A percentile compares a stretch with the other conserved stretches of the same genome.
Conservation (phyloP, 2,329 filamentous ascomycete genomes). For the Paramyrothecium sp. region DNA sequence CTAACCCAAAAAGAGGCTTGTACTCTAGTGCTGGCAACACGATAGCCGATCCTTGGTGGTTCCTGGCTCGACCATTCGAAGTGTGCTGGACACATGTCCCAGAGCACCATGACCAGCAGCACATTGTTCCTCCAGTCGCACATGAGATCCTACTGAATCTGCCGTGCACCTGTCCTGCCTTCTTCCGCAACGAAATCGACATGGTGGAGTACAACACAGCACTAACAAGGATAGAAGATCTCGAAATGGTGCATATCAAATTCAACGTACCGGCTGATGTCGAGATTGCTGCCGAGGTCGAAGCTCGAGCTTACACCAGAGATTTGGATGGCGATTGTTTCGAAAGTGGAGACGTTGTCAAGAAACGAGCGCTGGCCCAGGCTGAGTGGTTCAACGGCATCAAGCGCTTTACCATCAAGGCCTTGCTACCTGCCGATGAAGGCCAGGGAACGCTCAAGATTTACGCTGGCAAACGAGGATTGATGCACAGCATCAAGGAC, state of each 20-base stretch:
- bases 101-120: conserved; percentile 82
- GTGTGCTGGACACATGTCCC: conserved; percentile 96
- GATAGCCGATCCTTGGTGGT: conserved; percentile 86
- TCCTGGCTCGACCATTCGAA: conserved; percentile 84
- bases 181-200: conserved; percentile 78
- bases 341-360: conserved; percentile 83
- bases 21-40: conserved; percentile 74
- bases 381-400: conserved; percentile 85
- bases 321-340: conserved; percentile 91
- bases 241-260: conserved; percentile 90
- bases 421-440: conserved; percentile 86
- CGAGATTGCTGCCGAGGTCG: conserved; percentile 89
- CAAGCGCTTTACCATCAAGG: conserved; percentile 93
- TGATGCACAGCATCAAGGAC: conserved; percentile 97
- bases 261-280: conserved; percentile 86
- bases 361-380: conserved; percentile 84
- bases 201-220: conserved; percentile 92
- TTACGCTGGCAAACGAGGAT: conserved; percentile 88
- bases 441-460: conserved; percentile 84
- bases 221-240: conserved; percentile 77
- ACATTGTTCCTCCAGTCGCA: conserved; percentile 84
- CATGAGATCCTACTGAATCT: conserved; percentile 84
- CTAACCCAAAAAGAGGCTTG: conserved; percentile 73
- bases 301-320: conserved; percentile 74
- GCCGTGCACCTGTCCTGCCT: conserved; percentile 81